Base-by-base conservation (phyloP, 768 basidiomycete species). In the Pleurotus citrinopileatus region DNA sequence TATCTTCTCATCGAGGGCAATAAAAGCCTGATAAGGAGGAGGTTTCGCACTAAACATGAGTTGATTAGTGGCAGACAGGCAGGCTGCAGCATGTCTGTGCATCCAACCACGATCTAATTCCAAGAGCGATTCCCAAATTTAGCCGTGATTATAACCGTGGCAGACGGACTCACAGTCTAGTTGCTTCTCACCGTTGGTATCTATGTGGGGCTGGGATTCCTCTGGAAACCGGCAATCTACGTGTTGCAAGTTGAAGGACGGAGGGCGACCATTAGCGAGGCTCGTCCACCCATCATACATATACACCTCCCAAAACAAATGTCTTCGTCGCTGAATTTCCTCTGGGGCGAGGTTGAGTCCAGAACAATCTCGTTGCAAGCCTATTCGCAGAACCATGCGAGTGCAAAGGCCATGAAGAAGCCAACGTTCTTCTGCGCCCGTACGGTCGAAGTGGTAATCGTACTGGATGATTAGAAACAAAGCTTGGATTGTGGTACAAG, bases 251-350 rank as follows among this genome's bases (percentile, higher is more conserved):
- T 69, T 64, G 23, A 82, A 57, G 8, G 74, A 65, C 6, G 77
- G 75, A 4, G 81, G 77, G 6, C 81, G 68, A n/a, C 81, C 81
- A 56, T 75, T 74, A 13, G 76, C 70, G 52, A 82, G 65, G 51
- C 75, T 73, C 77, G 72, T 70, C 76, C 79, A 82, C 6, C 71
- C 65, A 60, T 82, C 79, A 67, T 73, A 78, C 15, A 71, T 68
- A 59, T 71, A 78, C 7, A 81, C 63, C 53, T 82, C 80, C 81
- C 81, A 82, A 61, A 81, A 82, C 34, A 81, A 52, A n/a, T 67
- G 68, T 36, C 69, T 61, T 46, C 81, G 70, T 28, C 77, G 67
- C 56, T 81, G 77, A 3, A 75, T 60, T 55, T 82, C 80, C 17
- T 72, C 73, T 4, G 65, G 57, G 13, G 67, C 65, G 20, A 82